A percentile compares a stretch with the other conserved stretches of the same genome.
These are phyloP conservation scores for Fusarium incarnatum DNA, from an alignment of 2,329 filamentous ascomycete genomes.

Conservation along the genomic window DNA sequence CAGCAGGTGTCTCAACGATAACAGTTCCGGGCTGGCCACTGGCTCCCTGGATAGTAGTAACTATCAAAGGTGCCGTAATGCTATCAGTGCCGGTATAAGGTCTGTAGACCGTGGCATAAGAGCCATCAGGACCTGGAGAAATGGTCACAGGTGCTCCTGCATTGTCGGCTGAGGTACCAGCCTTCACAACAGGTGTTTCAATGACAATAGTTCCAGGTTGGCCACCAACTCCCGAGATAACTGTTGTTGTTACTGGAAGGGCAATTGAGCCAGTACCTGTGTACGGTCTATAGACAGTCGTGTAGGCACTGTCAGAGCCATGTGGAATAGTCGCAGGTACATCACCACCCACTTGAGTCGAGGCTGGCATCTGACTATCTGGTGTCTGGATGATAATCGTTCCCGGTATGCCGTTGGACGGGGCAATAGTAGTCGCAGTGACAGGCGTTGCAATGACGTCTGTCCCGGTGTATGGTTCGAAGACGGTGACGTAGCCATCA, in stretches of 20 bases:
- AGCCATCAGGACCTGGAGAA: neutral
- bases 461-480: conserved; percentile 21
- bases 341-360: neutral
- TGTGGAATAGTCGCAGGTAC: neutral
- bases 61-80: neutral
- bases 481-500: conserved; percentile 26
- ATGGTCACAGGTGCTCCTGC: neutral
- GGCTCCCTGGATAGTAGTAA: neutral
- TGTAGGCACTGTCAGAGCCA: neutral
- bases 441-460: conserved; percentile 5
- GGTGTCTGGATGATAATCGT: conserved; percentile 23
- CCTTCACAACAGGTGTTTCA: neutral
- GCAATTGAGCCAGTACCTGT: neutral
- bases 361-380: neutral
- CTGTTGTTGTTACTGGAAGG: neutral
- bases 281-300: neutral
- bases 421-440: conserved; percentile 18
- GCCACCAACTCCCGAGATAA: neutral
- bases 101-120: neutral
- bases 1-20: neutral
- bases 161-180: too few species aligned
- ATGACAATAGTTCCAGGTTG: conserved; percentile 21
- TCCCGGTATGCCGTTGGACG: neutral
- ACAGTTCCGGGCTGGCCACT: neutral
- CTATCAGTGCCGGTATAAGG: neutral